Percentiles rank a stretch among this genome's conserved stretches.
Evolutionary conservation across 2,329 filamentous ascomycete genomes (phyloP).

Genomic region (Hymenotorrendiella dingleyae): DNA sequence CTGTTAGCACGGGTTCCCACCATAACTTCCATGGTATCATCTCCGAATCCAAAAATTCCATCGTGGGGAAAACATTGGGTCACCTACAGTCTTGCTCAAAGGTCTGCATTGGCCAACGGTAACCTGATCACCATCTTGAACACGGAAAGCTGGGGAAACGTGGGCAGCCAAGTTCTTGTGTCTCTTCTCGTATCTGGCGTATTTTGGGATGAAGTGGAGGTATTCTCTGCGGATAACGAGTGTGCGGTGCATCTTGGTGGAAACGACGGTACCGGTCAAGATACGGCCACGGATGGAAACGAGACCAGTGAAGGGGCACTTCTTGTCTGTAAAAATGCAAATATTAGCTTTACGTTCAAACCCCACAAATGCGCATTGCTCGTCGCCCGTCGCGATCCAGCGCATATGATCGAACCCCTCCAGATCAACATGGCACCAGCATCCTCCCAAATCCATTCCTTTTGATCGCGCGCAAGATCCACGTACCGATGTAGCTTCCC

Average conservation of each 20-base stretch:
- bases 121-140: constrained; percentile 98
- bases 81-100: constrained; percentile 97
- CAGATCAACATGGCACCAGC: neutral
- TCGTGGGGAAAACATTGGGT: constrained; percentile 1
- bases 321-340: constrained; percentile 74
- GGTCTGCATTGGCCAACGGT: constrained; percentile 99
- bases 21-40: constrained; percentile 1
- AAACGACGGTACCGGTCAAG: constrained; percentile 97
- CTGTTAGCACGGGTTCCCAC: constrained; percentile 15
- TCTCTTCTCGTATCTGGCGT: constrained; percentile 99
- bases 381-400: too few species aligned
- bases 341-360: neutral
- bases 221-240: constrained; percentile 99
- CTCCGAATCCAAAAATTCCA: neutral
- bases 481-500: constrained; percentile 97
- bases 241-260: constrained; percentile 99
- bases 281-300: constrained; percentile 99
- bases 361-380: neutral
- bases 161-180: constrained; percentile 99
- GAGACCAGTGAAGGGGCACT: constrained; percentile 99
- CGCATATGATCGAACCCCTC: neutral
- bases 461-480: constrained; percentile 17
- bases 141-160: constrained; percentile 99
- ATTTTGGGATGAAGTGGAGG: constrained; percentile 99
- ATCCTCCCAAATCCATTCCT: neutral